Conservation (phyloP, 2,329 filamentous ascomycete species). For the Cytospora paraplurivora region DNA sequence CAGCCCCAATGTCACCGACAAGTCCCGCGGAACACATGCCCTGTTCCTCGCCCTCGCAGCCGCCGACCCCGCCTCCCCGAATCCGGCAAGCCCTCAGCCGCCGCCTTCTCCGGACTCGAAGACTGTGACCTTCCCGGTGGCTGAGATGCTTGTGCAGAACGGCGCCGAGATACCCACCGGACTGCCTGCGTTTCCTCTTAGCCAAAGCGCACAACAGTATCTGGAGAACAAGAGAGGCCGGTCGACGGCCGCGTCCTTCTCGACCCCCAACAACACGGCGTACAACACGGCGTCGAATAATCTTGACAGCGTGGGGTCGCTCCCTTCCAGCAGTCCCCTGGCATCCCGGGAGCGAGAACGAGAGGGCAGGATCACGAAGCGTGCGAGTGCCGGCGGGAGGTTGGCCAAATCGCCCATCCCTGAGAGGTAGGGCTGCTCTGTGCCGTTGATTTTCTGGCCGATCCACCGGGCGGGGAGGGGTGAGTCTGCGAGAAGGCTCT, state of each 20-base stretch:
- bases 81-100: constrained; percentile 47
- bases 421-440: constrained; percentile 54
- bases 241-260: constrained; percentile 38
- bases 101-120: constrained; percentile 48
- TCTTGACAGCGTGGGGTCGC: constrained; percentile 61
- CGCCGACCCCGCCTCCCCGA: constrained; percentile 84
- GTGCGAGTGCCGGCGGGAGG: constrained; percentile 75
- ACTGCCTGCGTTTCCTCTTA: constrained; percentile 81
- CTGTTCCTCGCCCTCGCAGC: constrained; percentile 90
- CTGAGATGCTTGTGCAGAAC: constrained; percentile 90
- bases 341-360: constrained; percentile 62
- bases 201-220: constrained; percentile 77
- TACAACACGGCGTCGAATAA: constrained; percentile 35
- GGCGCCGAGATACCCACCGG: constrained; percentile 81
- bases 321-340: constrained; percentile 49
- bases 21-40: constrained; percentile 82
- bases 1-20: constrained; percentile 84
- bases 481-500: constrained; percentile 24
- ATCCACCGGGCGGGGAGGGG: constrained; percentile 21
- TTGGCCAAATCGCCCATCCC: constrained; percentile 67
- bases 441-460: constrained; percentile 29
- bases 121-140: constrained; percentile 76
- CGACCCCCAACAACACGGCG: constrained; percentile 35
- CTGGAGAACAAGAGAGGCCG: constrained; percentile 73
- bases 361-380: constrained; percentile 73